Conservation (phyloP, 1,284 basidiomycete genomes). For the Marasmius sp. region DNA sequence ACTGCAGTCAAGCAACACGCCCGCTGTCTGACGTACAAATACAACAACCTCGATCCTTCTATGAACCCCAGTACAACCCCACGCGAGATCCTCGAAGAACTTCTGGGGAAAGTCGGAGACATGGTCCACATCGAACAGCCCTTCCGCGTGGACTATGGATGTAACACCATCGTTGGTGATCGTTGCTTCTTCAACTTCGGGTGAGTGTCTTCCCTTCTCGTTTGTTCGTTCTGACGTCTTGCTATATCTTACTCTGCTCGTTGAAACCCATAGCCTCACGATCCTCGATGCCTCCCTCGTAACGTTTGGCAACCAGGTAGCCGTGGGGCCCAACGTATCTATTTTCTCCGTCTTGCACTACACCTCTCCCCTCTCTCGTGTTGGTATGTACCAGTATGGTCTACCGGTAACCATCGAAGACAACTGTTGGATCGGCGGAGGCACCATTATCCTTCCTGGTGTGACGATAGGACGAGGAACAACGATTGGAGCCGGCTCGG, state of each 20-base stretch:
- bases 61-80: too few species aligned
- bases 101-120: not conserved
- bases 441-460: conserved; percentile 16
- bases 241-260: too few species aligned
- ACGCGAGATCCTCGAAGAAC: not conserved
- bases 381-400: conserved; percentile 8
- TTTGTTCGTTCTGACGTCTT: too few species aligned
- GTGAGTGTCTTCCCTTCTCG: not conserved
- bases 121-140: not conserved
- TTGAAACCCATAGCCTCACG: too few species aligned
- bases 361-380: too few species aligned
- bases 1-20: not conserved
- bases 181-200: not conserved
- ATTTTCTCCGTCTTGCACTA: too few species aligned
- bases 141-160: not conserved
- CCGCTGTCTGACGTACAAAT: not conserved
- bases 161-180: not conserved
- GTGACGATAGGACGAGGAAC: conserved; percentile 20
- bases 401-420: conserved; percentile 12
- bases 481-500: conserved; percentile 20
- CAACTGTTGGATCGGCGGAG: conserved; percentile 24
- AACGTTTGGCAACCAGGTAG: conserved; percentile 15
- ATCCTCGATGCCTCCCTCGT: conserved; percentile 19
- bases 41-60: not conserved
- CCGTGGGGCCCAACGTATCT: too few species aligned